Evolutionary conservation across 2,329 filamentous ascomycete genomes (phyloP).

Genomic region (Malbranchea cinnamomea): DNA sequence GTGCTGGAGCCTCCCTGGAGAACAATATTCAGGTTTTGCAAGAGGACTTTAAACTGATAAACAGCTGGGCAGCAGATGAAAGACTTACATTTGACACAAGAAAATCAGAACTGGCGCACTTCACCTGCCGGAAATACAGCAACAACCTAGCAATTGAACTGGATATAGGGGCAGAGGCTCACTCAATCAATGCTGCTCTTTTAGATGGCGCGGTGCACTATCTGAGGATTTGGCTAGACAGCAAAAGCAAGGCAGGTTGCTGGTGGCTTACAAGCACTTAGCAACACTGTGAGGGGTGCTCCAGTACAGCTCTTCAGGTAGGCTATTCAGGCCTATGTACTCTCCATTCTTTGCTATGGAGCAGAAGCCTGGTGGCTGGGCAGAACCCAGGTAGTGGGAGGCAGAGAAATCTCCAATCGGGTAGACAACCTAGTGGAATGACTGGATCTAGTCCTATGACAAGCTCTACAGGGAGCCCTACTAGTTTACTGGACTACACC

Average conservation of each 20-base stretch:
- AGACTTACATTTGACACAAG: not conserved
- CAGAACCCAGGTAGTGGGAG: not conserved
- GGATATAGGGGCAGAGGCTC: not conserved
- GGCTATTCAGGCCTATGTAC: conserved; percentile 3
- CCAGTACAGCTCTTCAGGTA: not conserved
- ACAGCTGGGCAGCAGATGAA: not conserved
- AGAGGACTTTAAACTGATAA: conserved; percentile 1
- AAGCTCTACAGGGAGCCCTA: conserved; percentile 3
- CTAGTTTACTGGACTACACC: conserved; percentile 8
- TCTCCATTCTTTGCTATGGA: conserved; percentile 5
- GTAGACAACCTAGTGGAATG: not conserved
- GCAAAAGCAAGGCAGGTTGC: conserved; percentile 9
- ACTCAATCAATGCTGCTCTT: not conserved
- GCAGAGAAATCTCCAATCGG: conserved; percentile 1
- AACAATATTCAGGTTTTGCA: not conserved
- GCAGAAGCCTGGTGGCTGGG: conserved; percentile 6
- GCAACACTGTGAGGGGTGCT: conserved; percentile 4
- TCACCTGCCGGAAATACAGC: not conserved
- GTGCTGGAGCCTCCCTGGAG: not conserved
- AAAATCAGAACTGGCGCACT: conserved; percentile 1
- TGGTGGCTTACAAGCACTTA: conserved; percentile 1
- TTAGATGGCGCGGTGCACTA: conserved; percentile 8
- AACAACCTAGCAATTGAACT: not conserved
- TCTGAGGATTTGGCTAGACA: conserved; percentile 13
- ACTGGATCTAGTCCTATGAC: conserved; percentile 1